phyloP scores from a whole-genome alignment of 768 basidiomycete genomes.

The Leucosporidium scottii region DNA sequence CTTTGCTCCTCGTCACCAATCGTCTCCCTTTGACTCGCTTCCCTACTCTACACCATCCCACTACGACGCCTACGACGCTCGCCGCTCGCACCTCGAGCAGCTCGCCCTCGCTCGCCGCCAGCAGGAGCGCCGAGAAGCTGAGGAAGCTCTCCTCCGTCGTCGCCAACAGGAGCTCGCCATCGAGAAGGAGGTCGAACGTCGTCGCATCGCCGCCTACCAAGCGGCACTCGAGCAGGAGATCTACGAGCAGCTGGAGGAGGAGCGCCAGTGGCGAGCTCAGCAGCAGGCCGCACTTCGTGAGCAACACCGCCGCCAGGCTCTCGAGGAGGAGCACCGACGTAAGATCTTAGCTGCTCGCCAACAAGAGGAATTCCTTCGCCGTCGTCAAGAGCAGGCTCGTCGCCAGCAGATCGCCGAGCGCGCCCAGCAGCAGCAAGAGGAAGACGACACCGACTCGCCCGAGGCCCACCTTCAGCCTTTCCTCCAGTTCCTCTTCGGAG shows the following conservation, averaged over 20 bases:
- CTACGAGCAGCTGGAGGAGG: not conserved
- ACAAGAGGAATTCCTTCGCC: too few relatives aligned
- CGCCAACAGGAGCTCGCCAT: not conserved
- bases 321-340: not conserved
- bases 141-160: not conserved
- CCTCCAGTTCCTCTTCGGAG: not conserved
- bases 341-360: not conserved
- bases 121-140: not conserved
- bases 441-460: not conserved
- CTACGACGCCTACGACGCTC: constrained; percentile 4
- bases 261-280: not conserved
- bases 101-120: not conserved
- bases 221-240: not conserved
- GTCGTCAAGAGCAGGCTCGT: too few relatives aligned
- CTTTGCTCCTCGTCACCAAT: too few relatives aligned
- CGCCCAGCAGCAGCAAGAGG: not conserved
- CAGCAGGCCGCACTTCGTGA: not conserved
- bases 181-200: not conserved
- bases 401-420: not conserved
- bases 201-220: not conserved
- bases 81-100: not conserved
- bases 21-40: too few relatives aligned
- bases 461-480: not conserved
- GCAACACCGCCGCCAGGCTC: not conserved
- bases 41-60: not conserved